phyloP scores from a whole-genome alignment of 1,139 yeast species.

The Yamadazyma blattariae region DNA sequence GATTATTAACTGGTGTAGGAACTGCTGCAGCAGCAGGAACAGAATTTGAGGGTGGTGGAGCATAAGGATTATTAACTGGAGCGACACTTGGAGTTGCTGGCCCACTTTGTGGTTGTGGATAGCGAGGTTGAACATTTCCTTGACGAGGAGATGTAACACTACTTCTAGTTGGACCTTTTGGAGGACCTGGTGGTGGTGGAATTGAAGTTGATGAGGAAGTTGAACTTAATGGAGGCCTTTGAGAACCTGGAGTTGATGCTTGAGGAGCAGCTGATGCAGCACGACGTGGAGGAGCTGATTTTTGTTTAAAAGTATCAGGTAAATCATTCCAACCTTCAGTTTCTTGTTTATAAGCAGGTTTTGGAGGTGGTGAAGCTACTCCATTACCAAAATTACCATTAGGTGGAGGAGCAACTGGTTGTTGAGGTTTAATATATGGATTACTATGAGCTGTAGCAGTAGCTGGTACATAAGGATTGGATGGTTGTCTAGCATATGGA shows the following conservation, averaged over 20 bases:
- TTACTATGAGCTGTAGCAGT: slow-evolving; percentile 13
- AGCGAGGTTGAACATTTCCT: slow-evolving; percentile 26
- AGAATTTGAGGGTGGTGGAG: slow-evolving; percentile 14
- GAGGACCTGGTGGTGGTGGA: slow-evolving; percentile 29
- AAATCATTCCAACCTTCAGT: slow-evolving; percentile 94
- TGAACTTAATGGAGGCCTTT: slow-evolving; percentile 13
- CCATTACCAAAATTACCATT: slow-evolving; percentile 3
- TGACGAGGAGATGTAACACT: slow-evolving; percentile 13
- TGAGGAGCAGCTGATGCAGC: slow-evolving; percentile 41
- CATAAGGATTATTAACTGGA: slow-evolving; percentile 14
- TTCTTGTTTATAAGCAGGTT: slow-evolving; percentile 47
- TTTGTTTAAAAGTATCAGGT: slow-evolving; percentile 62
- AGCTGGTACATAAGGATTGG: slow-evolving; percentile 15
- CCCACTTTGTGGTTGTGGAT: slow-evolving; percentile 24
- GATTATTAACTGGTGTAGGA: slow-evolving; percentile 9
- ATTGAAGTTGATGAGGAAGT: slow-evolving; percentile 8
- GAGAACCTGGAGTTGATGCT: slow-evolving; percentile 22
- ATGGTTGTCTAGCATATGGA: slow-evolving; percentile 5
- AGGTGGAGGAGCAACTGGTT: slow-evolving; percentile 8
- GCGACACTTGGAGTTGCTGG: slow-evolving; percentile 24
- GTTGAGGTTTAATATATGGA: slow-evolving; percentile 15
- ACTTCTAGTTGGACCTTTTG: slow-evolving; percentile 31
- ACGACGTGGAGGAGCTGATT: slow-evolving; percentile 50
- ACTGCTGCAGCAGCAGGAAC: slow-evolving; percentile 7
- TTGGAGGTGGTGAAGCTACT: slow-evolving; percentile 27